phyloP scores from a whole-genome alignment of 352 stramenopile genomes.

The Globisporangium barbulae region DNA sequence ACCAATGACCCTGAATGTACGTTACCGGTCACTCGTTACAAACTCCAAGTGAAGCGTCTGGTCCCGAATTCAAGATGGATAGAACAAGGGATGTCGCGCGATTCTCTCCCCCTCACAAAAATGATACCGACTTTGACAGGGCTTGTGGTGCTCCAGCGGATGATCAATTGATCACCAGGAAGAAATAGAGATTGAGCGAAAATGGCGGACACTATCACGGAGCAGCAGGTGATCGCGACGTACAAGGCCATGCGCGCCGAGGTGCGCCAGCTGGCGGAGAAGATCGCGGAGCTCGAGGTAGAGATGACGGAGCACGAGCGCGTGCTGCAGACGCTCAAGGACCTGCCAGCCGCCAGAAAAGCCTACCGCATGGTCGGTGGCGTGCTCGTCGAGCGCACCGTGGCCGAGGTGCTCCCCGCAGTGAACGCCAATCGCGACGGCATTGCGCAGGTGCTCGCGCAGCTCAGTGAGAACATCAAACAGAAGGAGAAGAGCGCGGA shows the following conservation, averaged over 20 bases:
- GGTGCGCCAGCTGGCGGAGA: constrained; percentile 80
- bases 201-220: constrained; percentile 59
- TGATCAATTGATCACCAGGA: neutral
- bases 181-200: constrained; percentile 6
- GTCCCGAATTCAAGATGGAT: neutral
- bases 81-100: neutral
- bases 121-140: constrained; percentile 13
- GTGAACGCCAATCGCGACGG: constrained; percentile 83
- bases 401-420: constrained; percentile 93
- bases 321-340: constrained; percentile 78
- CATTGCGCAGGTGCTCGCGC: constrained; percentile 68
- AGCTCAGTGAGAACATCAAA: constrained; percentile 79
- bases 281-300: constrained; percentile 82
- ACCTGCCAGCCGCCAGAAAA: constrained; percentile 70
- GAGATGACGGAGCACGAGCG: constrained; percentile 83
- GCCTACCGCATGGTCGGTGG: constrained; percentile 96
- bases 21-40: constrained; percentile 71
- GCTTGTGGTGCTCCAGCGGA: neutral
- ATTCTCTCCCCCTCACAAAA: neutral
- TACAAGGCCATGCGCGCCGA: constrained; percentile 86
- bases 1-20: constrained; percentile 83
- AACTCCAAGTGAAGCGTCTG: constrained; percentile 27
- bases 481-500: constrained; percentile 82
- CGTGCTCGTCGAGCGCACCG: constrained; percentile 95
- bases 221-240: constrained; percentile 83